These are phyloP conservation scores for Metschnikowia similis DNA, from an alignment of 805 yeast species.

Conservation along the genomic window DNA sequence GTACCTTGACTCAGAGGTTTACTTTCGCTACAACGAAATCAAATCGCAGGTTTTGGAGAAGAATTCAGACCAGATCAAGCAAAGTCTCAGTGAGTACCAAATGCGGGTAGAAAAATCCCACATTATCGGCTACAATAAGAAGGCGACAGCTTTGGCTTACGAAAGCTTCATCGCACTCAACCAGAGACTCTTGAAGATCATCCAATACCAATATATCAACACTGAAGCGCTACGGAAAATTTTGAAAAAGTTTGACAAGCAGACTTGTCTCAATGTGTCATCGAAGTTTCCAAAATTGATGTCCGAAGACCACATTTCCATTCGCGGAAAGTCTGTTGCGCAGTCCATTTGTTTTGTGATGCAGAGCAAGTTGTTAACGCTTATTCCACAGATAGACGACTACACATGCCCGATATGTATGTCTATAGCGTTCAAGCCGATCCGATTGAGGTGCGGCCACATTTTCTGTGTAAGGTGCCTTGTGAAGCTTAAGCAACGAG, in stretches of 20 bases:
- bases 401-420: slow-evolving; percentile 72
- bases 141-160: slow-evolving; percentile 43
- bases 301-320: slow-evolving; percentile 38
- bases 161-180: slow-evolving; percentile 51
- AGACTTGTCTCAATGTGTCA: slow-evolving; percentile 52
- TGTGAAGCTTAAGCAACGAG: slow-evolving; percentile 59
- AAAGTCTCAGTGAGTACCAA: slow-evolving; percentile 40
- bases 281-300: slow-evolving; percentile 43
- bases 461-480: slow-evolving; percentile 70
- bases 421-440: slow-evolving; percentile 68
- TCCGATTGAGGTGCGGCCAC: slow-evolving; percentile 59
- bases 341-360: slow-evolving; percentile 54
- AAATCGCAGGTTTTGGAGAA: slow-evolving; percentile 39
- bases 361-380: slow-evolving; percentile 47
- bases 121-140: slow-evolving; percentile 42
- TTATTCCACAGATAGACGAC: slow-evolving; percentile 73
- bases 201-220: slow-evolving; percentile 60
- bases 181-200: slow-evolving; percentile 48
- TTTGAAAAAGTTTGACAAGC: slow-evolving; percentile 72
- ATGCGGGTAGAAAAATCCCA: slow-evolving; percentile 35
- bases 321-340: slow-evolving; percentile 47
- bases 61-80: slow-evolving; percentile 42
- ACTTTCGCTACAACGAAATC: slow-evolving; percentile 49
- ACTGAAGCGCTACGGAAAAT: slow-evolving; percentile 63
- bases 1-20: slow-evolving; percentile 65